A percentile compares a stretch with the other conserved stretches of the same genome.
phyloP scores from a whole-genome alignment of 2,329 filamentous ascomycete species.

The Colletotrichum salicis region DNA sequence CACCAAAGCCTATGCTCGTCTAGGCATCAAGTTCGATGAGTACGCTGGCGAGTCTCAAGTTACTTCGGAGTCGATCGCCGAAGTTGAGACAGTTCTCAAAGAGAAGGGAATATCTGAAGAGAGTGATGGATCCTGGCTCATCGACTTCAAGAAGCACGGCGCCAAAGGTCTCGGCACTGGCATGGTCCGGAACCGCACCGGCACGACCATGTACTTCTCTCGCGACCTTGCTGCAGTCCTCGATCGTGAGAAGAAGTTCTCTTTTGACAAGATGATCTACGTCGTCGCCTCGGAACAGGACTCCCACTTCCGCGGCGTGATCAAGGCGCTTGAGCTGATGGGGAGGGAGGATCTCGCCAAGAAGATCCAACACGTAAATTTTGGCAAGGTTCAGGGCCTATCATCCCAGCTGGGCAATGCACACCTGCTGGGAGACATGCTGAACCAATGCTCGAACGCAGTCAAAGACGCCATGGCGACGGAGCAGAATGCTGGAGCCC shows the following conservation, averaged over 20 bases:
- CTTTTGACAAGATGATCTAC: constrained; percentile 53
- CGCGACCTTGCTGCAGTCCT: constrained; percentile 75
- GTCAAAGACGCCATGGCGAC: constrained; percentile 72
- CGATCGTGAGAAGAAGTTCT: constrained; percentile 66
- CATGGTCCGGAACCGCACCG: constrained; percentile 70
- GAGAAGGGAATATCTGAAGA: constrained; percentile 71
- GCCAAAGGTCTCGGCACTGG: constrained; percentile 75
- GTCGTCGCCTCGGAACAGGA: constrained; percentile 51
- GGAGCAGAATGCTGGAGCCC: constrained; percentile 72
- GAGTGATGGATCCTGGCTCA: constrained; percentile 73
- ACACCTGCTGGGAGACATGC: constrained; percentile 66
- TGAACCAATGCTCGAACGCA: constrained; percentile 61
- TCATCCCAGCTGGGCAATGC: constrained; percentile 58
- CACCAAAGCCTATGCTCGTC: constrained; percentile 65
- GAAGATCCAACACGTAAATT: constrained; percentile 52
- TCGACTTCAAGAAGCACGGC: constrained; percentile 76
- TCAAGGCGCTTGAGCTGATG: constrained; percentile 50
- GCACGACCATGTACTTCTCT: constrained; percentile 75
- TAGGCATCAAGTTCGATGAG: constrained; percentile 71
- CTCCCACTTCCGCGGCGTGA: constrained; percentile 46
- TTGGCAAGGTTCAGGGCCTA: constrained; percentile 60
- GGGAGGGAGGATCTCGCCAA: constrained; percentile 44
- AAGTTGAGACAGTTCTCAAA: constrained; percentile 67
- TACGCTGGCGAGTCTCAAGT: constrained; percentile 76
- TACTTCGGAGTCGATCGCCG: constrained; percentile 61